phyloP scores from a whole-genome alignment of 1,284 basidiomycete species.

The Gastroboletus turbinatus region DNA sequence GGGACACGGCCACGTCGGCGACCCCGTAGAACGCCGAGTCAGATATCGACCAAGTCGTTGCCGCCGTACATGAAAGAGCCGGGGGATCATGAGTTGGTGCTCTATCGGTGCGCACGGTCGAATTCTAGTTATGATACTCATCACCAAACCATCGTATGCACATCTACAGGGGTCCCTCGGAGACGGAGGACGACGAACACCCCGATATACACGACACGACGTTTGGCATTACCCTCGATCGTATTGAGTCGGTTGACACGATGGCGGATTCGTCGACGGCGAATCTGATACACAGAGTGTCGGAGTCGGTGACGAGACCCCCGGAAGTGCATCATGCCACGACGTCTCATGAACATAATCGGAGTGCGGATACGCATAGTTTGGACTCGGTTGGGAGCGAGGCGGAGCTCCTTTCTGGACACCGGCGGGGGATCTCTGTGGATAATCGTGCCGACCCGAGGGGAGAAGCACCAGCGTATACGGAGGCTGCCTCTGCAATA shows the following conservation, averaged over 20 bases:
- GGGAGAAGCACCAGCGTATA: slow-evolving; percentile 65
- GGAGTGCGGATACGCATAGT: slow-evolving; percentile 20
- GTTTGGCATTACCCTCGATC: slow-evolving; percentile 22
- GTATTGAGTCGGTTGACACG: slow-evolving; percentile 27
- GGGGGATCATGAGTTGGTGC: slow-evolving; percentile 74
- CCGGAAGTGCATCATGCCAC: slow-evolving; percentile 14
- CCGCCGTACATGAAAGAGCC: slow-evolving; percentile 79
- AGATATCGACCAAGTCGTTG: slow-evolving; percentile 70
- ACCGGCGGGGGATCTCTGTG: slow-evolving; percentile 24
- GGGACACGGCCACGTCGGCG: slow-evolving; percentile 41
- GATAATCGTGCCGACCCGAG: slow-evolving; percentile 36
- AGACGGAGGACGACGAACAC: slow-evolving; percentile 36
- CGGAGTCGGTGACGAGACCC: slow-evolving; percentile 14
- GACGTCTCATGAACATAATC: slow-evolving; percentile 1
- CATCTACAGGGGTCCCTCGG: slow-evolving; percentile 39
- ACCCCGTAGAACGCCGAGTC: slow-evolving; percentile 53
- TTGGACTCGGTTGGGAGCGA: slow-evolving; percentile 25
- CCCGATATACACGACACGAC: slow-evolving; percentile 2
- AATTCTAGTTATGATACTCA: background rate
- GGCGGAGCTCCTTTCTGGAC: slow-evolving; percentile 24
- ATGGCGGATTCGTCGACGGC: slow-evolving; percentile 23
- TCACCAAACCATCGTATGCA: background rate
- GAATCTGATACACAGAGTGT: slow-evolving; percentile 20
- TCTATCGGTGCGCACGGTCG: slow-evolving; percentile 51
- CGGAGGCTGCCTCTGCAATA: slow-evolving; percentile 47